Conservation (phyloP, 352 stramenopile genomes). For the Globisporangium nagaii region DNA sequence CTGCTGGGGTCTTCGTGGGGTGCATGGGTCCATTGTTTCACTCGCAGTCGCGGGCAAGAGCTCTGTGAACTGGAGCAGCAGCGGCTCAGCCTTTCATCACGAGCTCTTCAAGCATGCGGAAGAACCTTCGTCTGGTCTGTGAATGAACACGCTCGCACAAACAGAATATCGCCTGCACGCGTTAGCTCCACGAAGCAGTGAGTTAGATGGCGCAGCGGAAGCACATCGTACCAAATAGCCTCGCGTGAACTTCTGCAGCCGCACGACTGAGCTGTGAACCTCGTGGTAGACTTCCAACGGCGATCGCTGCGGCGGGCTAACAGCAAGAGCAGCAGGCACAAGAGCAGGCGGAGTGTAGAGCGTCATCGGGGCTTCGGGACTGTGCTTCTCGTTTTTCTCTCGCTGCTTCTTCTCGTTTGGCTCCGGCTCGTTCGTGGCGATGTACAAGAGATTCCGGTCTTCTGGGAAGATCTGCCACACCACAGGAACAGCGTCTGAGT, state of each 20-base stretch:
- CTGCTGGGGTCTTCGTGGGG: no score
- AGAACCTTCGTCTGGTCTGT: conserved; percentile 34
- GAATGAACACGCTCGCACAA: no score
- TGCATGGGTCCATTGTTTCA: no score
- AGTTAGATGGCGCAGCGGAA: neutral
- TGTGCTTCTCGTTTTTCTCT: neutral
- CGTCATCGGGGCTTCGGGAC: no score
- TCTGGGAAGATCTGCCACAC: conserved; percentile 11
- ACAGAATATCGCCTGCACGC: no score
- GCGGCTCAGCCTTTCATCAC: conserved; percentile 13
- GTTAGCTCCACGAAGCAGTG: neutral
- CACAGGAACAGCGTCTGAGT: neutral
- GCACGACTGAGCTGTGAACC: conserved; percentile 11
- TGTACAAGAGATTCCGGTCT: conserved; percentile 4
- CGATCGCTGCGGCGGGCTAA: neutral
- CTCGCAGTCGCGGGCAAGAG: no score
- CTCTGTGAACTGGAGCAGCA: no score
- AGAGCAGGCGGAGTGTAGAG: neutral
- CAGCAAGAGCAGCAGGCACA: neutral
- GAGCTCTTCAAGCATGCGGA: conserved; percentile 30
- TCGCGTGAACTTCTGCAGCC: conserved; percentile 17
- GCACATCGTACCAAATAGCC: conserved; percentile 21
- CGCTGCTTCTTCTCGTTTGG: neutral
- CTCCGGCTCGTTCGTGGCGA: conserved; percentile 4
- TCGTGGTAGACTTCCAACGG: conserved; percentile 13